phyloP scores from a whole-genome alignment of 2,329 filamentous ascomycete species.

The Fusarium phyllophilum region DNA sequence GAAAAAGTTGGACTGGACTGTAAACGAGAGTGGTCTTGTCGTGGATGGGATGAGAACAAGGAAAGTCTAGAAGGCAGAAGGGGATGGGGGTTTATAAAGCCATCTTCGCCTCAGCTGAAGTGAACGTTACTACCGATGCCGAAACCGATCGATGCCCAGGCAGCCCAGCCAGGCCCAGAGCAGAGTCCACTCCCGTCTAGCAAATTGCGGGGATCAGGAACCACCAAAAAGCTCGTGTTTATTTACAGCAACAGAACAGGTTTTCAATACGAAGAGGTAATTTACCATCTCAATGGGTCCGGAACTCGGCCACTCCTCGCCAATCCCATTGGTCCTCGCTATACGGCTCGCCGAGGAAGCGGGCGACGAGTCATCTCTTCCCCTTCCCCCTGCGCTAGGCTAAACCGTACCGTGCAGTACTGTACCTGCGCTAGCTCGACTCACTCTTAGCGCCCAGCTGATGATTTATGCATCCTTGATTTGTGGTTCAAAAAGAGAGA shows the following conservation, averaged over 20 bases:
- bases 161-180: background rate
- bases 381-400: background rate
- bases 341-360: background rate
- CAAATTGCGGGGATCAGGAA: slow-evolving; percentile 7
- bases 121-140: background rate
- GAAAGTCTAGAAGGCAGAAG: background rate
- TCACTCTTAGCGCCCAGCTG: background rate
- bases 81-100: slow-evolving; percentile 3
- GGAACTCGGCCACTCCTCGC: slow-evolving; percentile 7
- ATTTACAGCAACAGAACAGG: slow-evolving; percentile 17
- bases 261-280: slow-evolving; percentile 22
- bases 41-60: slow-evolving; percentile 16
- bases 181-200: background rate
- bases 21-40: slow-evolving; percentile 18
- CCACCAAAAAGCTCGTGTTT: slow-evolving; percentile 20
- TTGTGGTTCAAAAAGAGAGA: background rate
- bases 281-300: slow-evolving; percentile 8
- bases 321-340: background rate
- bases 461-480: background rate
- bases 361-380: background rate
- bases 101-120: background rate
- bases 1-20: background rate
- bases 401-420: background rate
- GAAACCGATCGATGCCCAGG: slow-evolving; percentile 9
- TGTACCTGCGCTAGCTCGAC: slow-evolving; percentile 4